phyloP scores from a whole-genome alignment of 768 basidiomycete species.

The Suillus cothurnatus region DNA sequence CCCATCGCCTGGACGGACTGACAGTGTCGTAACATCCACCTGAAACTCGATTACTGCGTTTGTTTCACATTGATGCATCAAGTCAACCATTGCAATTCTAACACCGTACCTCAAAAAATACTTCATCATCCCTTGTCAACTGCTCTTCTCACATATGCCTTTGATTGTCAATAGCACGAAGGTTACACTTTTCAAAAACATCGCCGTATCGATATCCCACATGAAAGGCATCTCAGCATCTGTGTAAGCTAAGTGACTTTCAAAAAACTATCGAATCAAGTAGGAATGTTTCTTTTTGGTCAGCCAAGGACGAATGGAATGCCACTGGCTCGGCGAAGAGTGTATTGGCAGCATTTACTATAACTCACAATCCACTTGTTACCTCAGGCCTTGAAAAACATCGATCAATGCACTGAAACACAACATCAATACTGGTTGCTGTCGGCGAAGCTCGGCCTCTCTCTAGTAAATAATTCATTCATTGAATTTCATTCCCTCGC shows the following conservation, averaged over 20 bases:
- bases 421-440: no score
- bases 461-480: no score
- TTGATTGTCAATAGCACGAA: conserved; percentile 36
- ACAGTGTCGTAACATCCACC: conserved; percentile 49
- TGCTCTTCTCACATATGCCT: not conserved
- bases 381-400: no score
- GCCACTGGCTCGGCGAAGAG: not conserved
- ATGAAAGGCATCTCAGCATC: conserved; percentile 45
- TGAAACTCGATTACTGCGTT: conserved; percentile 20
- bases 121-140: not conserved
- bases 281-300: conserved; percentile 8
- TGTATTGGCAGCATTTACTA: no score
- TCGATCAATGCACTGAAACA: no score
- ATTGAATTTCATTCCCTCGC: no score
- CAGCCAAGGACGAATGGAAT: not conserved
- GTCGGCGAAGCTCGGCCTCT: no score
- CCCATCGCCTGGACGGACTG: conserved; percentile 29
- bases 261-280: conserved; percentile 41
- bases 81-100: not conserved
- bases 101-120: not conserved
- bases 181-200: conserved; percentile 29
- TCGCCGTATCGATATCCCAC: conserved; percentile 47
- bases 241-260: conserved; percentile 47
- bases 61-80: not conserved
- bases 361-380: no score